Conservation (phyloP, 345 rosid genomes). For the Nasturtium officinale region DNA sequence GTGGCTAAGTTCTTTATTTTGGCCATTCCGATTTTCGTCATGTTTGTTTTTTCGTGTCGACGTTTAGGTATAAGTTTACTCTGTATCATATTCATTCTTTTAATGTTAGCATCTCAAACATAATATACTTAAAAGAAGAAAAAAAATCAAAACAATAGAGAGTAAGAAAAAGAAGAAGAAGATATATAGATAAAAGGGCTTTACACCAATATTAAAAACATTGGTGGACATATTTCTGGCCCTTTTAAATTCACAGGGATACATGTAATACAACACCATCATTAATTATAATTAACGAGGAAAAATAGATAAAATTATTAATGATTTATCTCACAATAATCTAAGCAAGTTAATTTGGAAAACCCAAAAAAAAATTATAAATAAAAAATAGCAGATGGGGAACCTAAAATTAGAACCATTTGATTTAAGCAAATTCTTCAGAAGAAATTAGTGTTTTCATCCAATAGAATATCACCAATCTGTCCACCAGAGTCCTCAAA, state of each 20-base stretch:
- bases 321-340: conserved; percentile 22
- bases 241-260: conserved; percentile 11
- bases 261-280: conserved; percentile 4
- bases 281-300: conserved; percentile 10
- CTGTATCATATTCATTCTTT: conserved; percentile 8
- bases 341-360: conserved; percentile 25
- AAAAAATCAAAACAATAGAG: not conserved
- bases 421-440: conserved; percentile 36
- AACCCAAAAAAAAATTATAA: conserved; percentile 1
- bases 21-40: not conserved
- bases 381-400: conserved; percentile 20
- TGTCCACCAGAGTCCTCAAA: conserved; percentile 61
- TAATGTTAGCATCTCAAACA: not conserved
- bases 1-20: no score
- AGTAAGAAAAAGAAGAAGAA: no score
- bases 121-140: not conserved
- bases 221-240: conserved; percentile 20
- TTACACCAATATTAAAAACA: conserved; percentile 26
- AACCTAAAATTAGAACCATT: conserved; percentile 29
- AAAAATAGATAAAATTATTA: conserved; percentile 32
- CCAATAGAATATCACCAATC: conserved; percentile 51
- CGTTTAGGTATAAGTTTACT: not conserved
- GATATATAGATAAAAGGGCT: not conserved
- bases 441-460: conserved; percentile 51
- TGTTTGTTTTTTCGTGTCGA: not conserved